A percentile compares a stretch with the other conserved stretches of the same genome.
Conservation (phyloP, 2,329 filamentous ascomycete genomes). For the Fusarium nelsonii region DNA sequence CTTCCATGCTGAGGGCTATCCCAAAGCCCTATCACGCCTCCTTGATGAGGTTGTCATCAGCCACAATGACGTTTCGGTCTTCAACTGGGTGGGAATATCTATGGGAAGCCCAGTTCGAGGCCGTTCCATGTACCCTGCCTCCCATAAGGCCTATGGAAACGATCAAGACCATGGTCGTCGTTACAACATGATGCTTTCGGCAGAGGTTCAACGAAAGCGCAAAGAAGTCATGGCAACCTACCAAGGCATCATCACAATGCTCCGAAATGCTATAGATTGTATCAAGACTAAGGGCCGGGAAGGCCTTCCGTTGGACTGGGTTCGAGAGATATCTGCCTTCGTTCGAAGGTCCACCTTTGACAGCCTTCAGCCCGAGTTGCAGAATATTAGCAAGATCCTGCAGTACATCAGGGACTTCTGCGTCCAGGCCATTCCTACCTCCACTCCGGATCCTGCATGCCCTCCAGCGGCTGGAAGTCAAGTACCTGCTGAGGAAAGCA, state of each 20-base stretch:
- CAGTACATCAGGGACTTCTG: neutral
- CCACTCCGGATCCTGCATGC: neutral
- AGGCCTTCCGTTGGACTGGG: constrained; percentile 1
- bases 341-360: neutral
- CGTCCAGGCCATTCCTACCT: neutral
- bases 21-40: constrained; percentile 1
- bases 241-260: neutral
- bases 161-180: neutral
- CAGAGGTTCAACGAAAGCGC: neutral
- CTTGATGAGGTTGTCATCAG: constrained; percentile 3
- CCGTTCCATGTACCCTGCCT: constrained; percentile 9
- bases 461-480: neutral
- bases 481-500: neutral
- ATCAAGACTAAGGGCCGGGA: neutral
- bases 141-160: neutral
- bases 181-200: constrained; percentile 11
- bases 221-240: constrained; percentile 1
- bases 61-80: constrained; percentile 6
- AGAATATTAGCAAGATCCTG: neutral
- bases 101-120: constrained; percentile 13
- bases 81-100: neutral
- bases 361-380: neutral
- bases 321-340: neutral
- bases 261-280: constrained; percentile 6
- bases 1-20: constrained; percentile 1